Conservation (phyloP, 257 asterid species). For the Solanum chmielewskii region DNA sequence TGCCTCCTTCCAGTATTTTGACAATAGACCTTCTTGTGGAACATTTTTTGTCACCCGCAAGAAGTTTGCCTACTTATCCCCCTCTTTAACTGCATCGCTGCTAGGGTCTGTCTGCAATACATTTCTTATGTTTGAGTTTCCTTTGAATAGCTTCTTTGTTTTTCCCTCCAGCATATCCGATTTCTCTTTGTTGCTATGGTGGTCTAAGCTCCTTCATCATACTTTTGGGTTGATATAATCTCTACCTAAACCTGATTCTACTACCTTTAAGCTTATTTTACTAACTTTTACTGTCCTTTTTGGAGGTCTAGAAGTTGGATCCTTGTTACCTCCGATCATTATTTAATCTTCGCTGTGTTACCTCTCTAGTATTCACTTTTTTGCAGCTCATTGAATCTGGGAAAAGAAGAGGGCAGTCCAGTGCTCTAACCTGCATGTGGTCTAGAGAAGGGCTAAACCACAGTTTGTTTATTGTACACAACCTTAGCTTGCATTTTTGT, state of each 20-base stretch:
- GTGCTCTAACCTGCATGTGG: neutral
- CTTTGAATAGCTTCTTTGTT: neutral
- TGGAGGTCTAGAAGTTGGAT: neutral
- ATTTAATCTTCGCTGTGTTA: neutral
- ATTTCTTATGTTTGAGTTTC: neutral
- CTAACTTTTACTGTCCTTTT: neutral
- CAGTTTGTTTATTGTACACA: neutral
- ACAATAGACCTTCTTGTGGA: neutral
- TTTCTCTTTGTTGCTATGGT: neutral
- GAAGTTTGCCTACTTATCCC: neutral
- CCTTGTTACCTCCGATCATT: neutral
- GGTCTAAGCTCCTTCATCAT: neutral
- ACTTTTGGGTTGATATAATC: neutral
- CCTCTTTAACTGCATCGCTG: neutral
- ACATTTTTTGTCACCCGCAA: neutral
- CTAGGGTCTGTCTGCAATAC: neutral
- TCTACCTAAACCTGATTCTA: neutral
- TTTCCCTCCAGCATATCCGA: neutral
- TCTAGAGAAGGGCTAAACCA: neutral
- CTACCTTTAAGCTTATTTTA: neutral
- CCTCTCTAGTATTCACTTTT: neutral
- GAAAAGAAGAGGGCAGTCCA: neutral
- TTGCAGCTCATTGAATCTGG: neutral
- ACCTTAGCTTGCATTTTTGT: neutral
- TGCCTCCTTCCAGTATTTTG: neutral